Base-by-base conservation (phyloP, 805 yeast genomes). In the Saturnispora silvae region DNA sequence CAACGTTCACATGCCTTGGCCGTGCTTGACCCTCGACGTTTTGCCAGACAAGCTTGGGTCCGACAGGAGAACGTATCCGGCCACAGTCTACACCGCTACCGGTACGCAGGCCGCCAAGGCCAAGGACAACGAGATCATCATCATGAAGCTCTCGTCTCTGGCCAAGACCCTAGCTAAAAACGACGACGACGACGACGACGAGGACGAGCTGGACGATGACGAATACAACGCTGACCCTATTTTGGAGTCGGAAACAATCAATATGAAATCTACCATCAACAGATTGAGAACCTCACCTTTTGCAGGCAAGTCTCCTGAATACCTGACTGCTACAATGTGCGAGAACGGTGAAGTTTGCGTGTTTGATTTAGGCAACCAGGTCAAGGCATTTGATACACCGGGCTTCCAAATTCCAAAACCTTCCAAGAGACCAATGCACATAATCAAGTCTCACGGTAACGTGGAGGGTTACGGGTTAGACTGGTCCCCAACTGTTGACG, bases 391-490 rank as follows among this genome's bases (percentile, higher is more conserved):
- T 49, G 92, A 83, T 51, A 71, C 81, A 6, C 95, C 97, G 4
- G 97, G 97, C 5, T 79, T 68, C 50, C 67, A 71, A 49, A 74
- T 89, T 45, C 81, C 94, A 35, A 87, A 86, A 54, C 61, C 70
- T 14, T 71, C 77, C 45, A 84, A 81, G 54, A 73, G 77, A 56
- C 95, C 97, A 15, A 54, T 76, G 9, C 87, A 86, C 61, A 85
- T 95, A 5, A 67, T 92, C 42, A 73, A 73, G 52, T 69, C 63
- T 45, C 98, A 92, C 56, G 96, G 96, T 18, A 79, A 80, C 47
- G 94, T 83, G n/a, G 98, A 92, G 63, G 97, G 98, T 25, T 92
- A 85, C 53, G 98, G 96, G 13, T 59, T 92, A 31, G 98, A 89
- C 59, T 92, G 98, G 98, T 83, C 95, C 1, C 95, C 96, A 30